Evolutionary conservation across 495 filamentous ascomycete genomes (phyloP).

Genomic region (Hypoxylon subgilvum): DNA sequence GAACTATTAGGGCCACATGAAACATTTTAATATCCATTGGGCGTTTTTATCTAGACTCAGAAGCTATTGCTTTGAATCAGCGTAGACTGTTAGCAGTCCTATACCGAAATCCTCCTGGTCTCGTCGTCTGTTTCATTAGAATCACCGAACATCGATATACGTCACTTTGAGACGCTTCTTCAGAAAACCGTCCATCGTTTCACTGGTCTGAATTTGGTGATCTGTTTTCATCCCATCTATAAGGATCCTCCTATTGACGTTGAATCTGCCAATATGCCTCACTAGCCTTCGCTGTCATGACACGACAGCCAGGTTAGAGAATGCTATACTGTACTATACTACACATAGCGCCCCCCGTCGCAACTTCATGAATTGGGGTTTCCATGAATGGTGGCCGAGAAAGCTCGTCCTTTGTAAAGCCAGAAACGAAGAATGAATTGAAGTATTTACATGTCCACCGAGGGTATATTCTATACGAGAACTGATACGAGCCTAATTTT

Average conservation of each 20-base stretch:
- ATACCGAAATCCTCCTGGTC: constrained; percentile 16
- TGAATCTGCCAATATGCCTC: background rate
- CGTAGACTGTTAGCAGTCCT: background rate
- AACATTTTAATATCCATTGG: background rate
- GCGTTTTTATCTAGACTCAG: too few relatives aligned
- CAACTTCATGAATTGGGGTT: background rate
- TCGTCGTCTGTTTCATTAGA: constrained; percentile 18
- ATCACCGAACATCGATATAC: background rate
- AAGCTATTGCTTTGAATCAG: background rate
- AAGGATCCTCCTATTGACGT: too few relatives aligned
- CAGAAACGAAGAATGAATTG: constrained; percentile 9
- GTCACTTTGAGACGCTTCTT: background rate
- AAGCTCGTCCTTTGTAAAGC: background rate
- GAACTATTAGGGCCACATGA: background rate
- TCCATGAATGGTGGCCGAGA: background rate
- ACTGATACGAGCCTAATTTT: background rate
- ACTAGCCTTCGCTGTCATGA: background rate
- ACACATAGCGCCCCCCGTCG: background rate
- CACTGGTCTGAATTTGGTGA: too few relatives aligned
- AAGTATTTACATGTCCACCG: constrained; percentile 27
- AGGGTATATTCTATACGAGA: constrained; percentile 33
- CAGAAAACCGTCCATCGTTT: too few relatives aligned
- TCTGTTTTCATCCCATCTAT: background rate
- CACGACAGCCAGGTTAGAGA: background rate
- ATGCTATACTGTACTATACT: constrained; percentile 8